Conservation (phyloP, 179 eudicot species). For the Actinidia polygama region DNA sequence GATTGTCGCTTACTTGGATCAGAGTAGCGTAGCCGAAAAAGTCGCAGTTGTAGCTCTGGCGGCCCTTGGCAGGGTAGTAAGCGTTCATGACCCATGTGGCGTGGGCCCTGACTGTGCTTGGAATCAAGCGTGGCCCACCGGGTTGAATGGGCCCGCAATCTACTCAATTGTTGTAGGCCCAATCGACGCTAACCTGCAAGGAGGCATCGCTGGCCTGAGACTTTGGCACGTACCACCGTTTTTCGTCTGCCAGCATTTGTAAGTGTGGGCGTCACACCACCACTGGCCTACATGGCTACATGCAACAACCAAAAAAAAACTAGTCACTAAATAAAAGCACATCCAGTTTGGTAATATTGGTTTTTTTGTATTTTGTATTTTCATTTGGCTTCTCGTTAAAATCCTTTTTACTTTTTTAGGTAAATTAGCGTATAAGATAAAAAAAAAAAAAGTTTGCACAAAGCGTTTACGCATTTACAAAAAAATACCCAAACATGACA, state of each 20-base stretch:
- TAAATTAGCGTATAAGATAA: too few species aligned
- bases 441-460: too few species aligned
- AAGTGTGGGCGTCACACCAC: constrained; percentile 13
- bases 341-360: too few species aligned
- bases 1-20: constrained; percentile 73
- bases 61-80: constrained; percentile 73
- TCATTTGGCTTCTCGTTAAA: too few species aligned
- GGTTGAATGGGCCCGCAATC: constrained; percentile 69
- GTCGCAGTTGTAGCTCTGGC: constrained; percentile 63
- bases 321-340: too few species aligned
- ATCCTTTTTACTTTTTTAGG: too few species aligned
- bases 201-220: constrained; percentile 50
- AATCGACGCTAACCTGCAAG: constrained; percentile 68
- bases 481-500: too few species aligned
- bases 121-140: constrained; percentile 70
- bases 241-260: constrained; percentile 21
- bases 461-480: too few species aligned
- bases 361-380: too few species aligned
- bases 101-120: constrained; percentile 65
- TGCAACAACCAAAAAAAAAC: not conserved
- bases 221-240: constrained; percentile 78
- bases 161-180: constrained; percentile 67
- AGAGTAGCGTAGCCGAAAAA: constrained; percentile 50
- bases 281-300: not conserved
- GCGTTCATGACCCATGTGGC: constrained; percentile 80